Evolutionary conservation across 345 rosid species (phyloP).

Genomic region (Raphanus sativus): DNA sequence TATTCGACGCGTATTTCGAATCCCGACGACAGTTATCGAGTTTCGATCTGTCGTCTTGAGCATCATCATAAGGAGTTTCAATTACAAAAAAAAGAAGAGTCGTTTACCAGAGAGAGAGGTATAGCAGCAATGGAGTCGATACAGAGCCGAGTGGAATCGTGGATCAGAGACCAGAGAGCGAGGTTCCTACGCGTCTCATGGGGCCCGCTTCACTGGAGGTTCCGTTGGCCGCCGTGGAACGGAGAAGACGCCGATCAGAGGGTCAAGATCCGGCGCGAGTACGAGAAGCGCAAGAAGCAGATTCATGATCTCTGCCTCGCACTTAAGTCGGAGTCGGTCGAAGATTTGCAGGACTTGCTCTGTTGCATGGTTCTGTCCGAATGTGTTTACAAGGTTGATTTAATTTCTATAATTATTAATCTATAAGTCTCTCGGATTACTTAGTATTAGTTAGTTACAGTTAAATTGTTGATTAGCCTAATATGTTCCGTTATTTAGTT

Average conservation of each 20-base stretch:
- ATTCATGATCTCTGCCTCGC: slow-evolving; percentile 78
- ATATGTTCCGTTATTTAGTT: slow-evolving; percentile 18
- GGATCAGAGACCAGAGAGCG: slow-evolving; percentile 89
- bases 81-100: background rate
- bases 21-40: background rate
- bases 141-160: slow-evolving; percentile 73
- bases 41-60: background rate
- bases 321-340: slow-evolving; percentile 72
- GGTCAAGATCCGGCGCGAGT: slow-evolving; percentile 71
- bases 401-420: background rate
- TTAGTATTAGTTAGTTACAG: background rate
- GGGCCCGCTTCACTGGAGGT: slow-evolving; percentile 80
- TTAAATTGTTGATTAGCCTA: background rate
- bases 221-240: slow-evolving; percentile 83
- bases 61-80: background rate
- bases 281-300: slow-evolving; percentile 66
- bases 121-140: slow-evolving; percentile 43
- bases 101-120: background rate
- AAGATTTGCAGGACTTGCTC: slow-evolving; percentile 86
- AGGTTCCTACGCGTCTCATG: slow-evolving; percentile 70
- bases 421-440: background rate
- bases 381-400: slow-evolving; percentile 87
- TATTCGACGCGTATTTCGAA: background rate
- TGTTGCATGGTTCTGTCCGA: slow-evolving; percentile 97
- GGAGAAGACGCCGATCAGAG: slow-evolving; percentile 49